These are phyloP conservation scores for Russula earlei DNA, from an alignment of 768 basidiomycete species.

Conservation along the genomic window DNA sequence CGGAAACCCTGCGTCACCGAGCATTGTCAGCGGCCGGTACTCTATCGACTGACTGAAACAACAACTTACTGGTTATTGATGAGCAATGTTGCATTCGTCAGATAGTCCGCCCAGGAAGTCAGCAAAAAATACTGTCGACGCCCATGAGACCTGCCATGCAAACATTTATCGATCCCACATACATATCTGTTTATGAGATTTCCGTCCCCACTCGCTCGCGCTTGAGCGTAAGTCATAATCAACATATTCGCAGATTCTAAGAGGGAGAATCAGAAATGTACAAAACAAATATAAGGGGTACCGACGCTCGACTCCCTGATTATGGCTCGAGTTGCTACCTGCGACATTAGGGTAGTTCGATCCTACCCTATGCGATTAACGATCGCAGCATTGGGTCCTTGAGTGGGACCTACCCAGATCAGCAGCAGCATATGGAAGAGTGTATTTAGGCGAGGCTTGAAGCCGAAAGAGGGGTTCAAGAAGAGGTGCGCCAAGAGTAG, in stretches of 20 bases:
- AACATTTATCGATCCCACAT: not conserved
- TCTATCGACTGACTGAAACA: conserved; percentile 36
- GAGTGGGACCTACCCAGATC: conserved; percentile 18
- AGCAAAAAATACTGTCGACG: conserved; percentile 22
- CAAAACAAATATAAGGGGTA: not conserved
- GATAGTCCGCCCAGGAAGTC: conserved; percentile 27
- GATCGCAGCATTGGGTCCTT: not conserved
- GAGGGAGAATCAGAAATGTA: not conserved
- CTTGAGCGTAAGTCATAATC: conserved; percentile 27
- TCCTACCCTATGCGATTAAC: not conserved
- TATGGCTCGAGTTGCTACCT: not conserved
- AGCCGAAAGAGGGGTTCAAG: conserved; percentile 22
- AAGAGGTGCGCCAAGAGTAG: conserved; percentile 31
- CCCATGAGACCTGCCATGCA: not conserved
- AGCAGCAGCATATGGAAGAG: conserved; percentile 13
- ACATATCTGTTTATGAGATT: conserved; percentile 22
- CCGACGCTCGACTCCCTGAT: conserved; percentile 12
- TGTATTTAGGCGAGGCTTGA: conserved; percentile 16
- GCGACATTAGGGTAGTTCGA: conserved; percentile 7
- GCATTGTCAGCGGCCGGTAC: conserved; percentile 21
- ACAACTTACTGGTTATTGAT: conserved; percentile 42
- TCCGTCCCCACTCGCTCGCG: conserved; percentile 23
- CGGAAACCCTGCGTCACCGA: conserved; percentile 6
- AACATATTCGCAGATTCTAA: conserved; percentile 29
- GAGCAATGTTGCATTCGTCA: conserved; percentile 34